Conservation (phyloP, 345 rosid genomes). For the Eucalyptus marginata region DNA sequence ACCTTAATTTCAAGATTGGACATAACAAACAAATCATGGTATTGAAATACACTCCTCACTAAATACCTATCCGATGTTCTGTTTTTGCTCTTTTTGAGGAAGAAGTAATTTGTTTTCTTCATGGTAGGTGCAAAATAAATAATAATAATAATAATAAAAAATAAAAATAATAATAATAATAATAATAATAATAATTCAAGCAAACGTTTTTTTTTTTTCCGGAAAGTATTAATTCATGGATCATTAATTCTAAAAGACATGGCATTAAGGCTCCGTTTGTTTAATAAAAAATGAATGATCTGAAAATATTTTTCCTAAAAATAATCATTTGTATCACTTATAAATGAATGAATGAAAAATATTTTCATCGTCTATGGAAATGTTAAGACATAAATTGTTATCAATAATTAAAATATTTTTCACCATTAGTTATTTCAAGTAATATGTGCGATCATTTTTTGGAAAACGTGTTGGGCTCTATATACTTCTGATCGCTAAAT, state of each 20-base stretch:
- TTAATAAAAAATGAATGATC: no score
- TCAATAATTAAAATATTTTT: no score
- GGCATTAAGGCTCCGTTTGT: background rate
- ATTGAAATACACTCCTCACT: background rate
- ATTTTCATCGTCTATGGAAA: accelerated
- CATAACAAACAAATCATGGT: background rate
- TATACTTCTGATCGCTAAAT: no score
- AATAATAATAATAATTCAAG: background rate
- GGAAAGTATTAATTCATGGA: background rate
- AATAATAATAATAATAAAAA: no score
- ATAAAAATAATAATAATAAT: no score
- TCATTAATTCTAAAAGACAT: background rate
- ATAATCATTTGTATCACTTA: no score
- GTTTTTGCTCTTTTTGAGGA: background rate
- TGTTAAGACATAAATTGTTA: no score
- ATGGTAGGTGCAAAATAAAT: background rate
- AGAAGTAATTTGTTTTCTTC: background rate
- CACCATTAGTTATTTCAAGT: no score
- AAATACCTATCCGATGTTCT: background rate
- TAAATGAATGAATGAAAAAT: no score
- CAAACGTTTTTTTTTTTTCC: background rate
- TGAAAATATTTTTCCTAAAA: no score
- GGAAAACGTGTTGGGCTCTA: no score
- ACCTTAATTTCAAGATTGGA: background rate
- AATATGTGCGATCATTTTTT: accelerated